phyloP scores from a whole-genome alignment of 2,329 filamentous ascomycete genomes.

The Mycogone perniciosa region DNA sequence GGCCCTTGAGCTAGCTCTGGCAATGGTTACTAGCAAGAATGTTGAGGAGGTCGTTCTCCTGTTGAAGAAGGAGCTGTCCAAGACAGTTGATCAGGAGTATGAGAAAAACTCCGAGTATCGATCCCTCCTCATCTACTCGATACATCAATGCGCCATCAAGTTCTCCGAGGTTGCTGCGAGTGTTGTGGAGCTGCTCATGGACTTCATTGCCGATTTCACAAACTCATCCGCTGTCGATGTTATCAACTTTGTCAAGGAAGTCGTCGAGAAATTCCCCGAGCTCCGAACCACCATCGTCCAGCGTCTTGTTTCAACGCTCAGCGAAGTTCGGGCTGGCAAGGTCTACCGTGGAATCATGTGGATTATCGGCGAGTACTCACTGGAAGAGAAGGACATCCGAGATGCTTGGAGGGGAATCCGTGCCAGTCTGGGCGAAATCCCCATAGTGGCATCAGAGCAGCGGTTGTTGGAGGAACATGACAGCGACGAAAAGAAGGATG shows the following conservation, averaged over 20 bases:
- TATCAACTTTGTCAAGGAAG: slow-evolving; percentile 97
- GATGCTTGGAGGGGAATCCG: slow-evolving; percentile 97
- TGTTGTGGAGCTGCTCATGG: slow-evolving; percentile 95
- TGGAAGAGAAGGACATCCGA: slow-evolving; percentile 87
- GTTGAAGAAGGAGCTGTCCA: slow-evolving; percentile 93
- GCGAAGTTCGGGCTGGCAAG: slow-evolving; percentile 92
- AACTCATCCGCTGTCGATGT: slow-evolving; percentile 95
- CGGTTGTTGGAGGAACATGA: slow-evolving; percentile 82
- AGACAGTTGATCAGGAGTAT: slow-evolving; percentile 97
- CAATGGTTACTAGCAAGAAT: slow-evolving; percentile 99
- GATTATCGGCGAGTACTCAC: slow-evolving; percentile 96
- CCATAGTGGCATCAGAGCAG: slow-evolving; percentile 92
- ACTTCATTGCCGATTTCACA: slow-evolving; percentile 98
- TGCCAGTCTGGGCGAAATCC: slow-evolving; percentile 90
- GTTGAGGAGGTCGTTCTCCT: slow-evolving; percentile 95
- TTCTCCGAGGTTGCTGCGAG: slow-evolving; percentile 97
- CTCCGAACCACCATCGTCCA: slow-evolving; percentile 81
- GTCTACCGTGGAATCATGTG: slow-evolving; percentile 94
- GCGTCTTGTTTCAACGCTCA: slow-evolving; percentile 80
- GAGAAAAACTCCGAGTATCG: slow-evolving; percentile 97
- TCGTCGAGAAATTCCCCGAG: slow-evolving; percentile 94
- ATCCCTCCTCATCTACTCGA: slow-evolving; percentile 90
- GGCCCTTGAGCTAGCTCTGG: slow-evolving; percentile 80
- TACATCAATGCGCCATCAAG: slow-evolving; percentile 97
- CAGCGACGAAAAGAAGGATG: slow-evolving; percentile 54